Evolutionary conservation across 805 yeast genomes (phyloP).

Genomic region (Kurtzmaniella cleridarum): DNA sequence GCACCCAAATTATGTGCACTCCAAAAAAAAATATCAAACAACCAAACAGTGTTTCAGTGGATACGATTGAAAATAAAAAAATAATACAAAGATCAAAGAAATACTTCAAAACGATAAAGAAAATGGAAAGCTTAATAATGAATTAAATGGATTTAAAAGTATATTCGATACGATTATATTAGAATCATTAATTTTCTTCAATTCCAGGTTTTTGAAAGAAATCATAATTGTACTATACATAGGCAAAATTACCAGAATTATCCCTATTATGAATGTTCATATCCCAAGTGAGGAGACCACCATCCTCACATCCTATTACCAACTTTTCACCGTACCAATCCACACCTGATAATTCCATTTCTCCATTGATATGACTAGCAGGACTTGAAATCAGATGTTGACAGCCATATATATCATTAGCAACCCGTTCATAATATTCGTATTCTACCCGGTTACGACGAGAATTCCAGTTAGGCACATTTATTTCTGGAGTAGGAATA

Average conservation of each 20-base stretch:
- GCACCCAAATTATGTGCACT: too few relatives aligned
- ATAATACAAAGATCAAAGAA: too few relatives aligned
- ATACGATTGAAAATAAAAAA: too few relatives aligned
- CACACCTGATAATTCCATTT: slow-evolving; percentile 38
- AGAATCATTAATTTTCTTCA: too few relatives aligned
- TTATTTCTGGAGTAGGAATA: slow-evolving; percentile 15
- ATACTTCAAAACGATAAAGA: too few relatives aligned
- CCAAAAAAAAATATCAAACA: too few relatives aligned
- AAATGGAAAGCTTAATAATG: too few relatives aligned
- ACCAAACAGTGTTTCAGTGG: too few relatives aligned
- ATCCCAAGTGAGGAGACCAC: slow-evolving; percentile 37
- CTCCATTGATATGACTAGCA: slow-evolving; percentile 35
- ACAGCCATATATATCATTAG: background rate
- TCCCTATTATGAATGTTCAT: slow-evolving; percentile 33
- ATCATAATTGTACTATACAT: slow-evolving; percentile 13
- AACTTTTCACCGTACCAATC: slow-evolving; percentile 31
- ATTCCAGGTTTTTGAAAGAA: too few relatives aligned
- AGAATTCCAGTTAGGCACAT: slow-evolving; percentile 16
- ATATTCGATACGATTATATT: too few relatives aligned
- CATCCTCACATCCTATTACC: slow-evolving; percentile 36
- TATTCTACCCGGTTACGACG: background rate
- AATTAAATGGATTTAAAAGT: too few relatives aligned
- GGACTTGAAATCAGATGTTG: background rate
- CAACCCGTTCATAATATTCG: slow-evolving; percentile 1
- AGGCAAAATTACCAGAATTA: slow-evolving; percentile 34